Percentiles rank a stretch among this genome's conserved stretches.
Conservation (phyloP, 2,329 filamentous ascomycete genomes). For the Stromatinia cepivora region DNA sequence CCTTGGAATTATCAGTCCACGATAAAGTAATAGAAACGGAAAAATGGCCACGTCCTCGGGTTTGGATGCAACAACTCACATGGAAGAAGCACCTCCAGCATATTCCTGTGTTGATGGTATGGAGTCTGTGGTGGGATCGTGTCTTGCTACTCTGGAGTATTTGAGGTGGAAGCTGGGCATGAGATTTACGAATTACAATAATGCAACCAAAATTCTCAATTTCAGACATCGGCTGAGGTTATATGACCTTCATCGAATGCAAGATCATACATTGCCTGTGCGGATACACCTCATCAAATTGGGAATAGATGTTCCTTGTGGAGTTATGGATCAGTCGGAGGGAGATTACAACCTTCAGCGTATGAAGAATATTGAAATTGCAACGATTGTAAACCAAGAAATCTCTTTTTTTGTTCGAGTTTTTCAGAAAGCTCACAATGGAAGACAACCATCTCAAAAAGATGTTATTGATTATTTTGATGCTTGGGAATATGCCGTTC, state of each 20-base stretch:
- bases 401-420: constrained; percentile 4
- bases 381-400: background rate
- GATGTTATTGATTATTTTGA: background rate
- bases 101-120: background rate
- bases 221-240: constrained; percentile 4
- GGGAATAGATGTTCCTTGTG: background rate
- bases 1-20: background rate
- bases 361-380: background rate
- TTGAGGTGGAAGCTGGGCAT: background rate
- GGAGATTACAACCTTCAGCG: background rate
- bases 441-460: background rate
- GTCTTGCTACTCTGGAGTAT: background rate
- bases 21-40: background rate
- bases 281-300: background rate
- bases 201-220: background rate
- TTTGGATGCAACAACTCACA: background rate
- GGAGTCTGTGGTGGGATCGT: background rate
- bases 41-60: background rate
- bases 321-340: background rate
- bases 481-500: background rate
- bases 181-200: background rate
- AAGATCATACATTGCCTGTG: background rate
- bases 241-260: background rate
- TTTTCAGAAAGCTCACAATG: background rate
- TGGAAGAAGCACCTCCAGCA: background rate